Evolutionary conservation across 257 asterid genomes (phyloP).

Genomic region (Petrea volubilis): DNA sequence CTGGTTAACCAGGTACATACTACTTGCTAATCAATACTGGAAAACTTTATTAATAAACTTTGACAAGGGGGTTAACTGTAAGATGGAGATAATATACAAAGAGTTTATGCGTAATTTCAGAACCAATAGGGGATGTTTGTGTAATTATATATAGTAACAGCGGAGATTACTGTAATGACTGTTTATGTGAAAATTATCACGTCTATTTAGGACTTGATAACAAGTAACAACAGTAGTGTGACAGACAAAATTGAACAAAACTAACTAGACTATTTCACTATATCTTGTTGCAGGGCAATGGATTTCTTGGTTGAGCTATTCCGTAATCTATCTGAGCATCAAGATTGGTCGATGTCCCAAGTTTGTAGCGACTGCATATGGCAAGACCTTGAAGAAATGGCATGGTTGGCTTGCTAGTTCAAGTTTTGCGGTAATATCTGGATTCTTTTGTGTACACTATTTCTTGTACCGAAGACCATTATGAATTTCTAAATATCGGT

Average conservation of each 20-base stretch:
- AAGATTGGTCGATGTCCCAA: slow-evolving; percentile 74
- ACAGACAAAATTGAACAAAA: no score
- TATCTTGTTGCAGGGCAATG: slow-evolving; percentile 60
- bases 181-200: neutral
- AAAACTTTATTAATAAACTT: no score
- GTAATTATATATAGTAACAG: no score
- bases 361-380: slow-evolving; percentile 70
- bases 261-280: neutral
- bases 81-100: no score
- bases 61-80: no score
- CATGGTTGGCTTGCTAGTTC: slow-evolving; percentile 93
- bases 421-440: slow-evolving; percentile 55
- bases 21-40: no score
- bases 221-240: neutral
- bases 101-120: no score
- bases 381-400: slow-evolving; percentile 84
- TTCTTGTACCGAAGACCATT: no score
- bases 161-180: no score
- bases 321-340: slow-evolving; percentile 59
- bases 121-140: no score
- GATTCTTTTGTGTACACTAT: no score
- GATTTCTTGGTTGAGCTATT: slow-evolving; percentile 82
- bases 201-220: neutral
- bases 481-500: neutral
- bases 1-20: slow-evolving; percentile 85